Base-by-base conservation (phyloP, 2,329 filamentous ascomycete species). In the Cryphonectria naterciae region DNA sequence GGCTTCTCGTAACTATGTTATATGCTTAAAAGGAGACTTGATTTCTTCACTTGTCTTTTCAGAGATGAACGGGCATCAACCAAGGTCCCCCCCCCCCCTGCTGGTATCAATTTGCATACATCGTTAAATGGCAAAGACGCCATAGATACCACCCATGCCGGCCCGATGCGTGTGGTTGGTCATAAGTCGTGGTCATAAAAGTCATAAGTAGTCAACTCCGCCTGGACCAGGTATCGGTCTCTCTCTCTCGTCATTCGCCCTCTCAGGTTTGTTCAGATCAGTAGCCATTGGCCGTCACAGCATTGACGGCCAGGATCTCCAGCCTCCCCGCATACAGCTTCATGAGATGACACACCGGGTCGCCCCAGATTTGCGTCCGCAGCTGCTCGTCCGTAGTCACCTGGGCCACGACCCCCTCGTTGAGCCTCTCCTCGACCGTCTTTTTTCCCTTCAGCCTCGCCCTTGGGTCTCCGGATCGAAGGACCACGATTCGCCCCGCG, bases 341-440 rank as follows among this genome's bases (percentile, higher is more conserved):
- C 94, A 97, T 97, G 75, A 90, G 85, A 81, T 97, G 94, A 78
- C 90, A 92, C 60, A 93, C 83, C 0, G 93, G 92, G 78, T 97
- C 93, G 0, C 94, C 94, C 87, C 94, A 97, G 4, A 97, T 84
- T 0, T 94, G 86, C 1, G 84, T 86, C 35, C 91, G 83, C 66
- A 97, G 80, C 77, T 92, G 84, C 60, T 91, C 87, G 74, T 96
- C 92, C 0, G 83, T 87, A 11, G 91, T 87, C 13, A 90, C 85
- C 73, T 91, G 90, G 1, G 93, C 93, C 63, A 92, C 87, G 0
- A 94, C 87, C 5, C 89, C 87, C 65, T 91, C 86, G 70, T 81
- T 80, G 28, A 90, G 80, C 58, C 84, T 79, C 72, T 87, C 84
- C 63, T 83, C 81, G 1, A 86, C 79, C 54, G 83, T 87, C 77